Evolutionary conservation across 306 rosid genomes (phyloP).

Genomic region (Echinosophora koreensis): DNA sequence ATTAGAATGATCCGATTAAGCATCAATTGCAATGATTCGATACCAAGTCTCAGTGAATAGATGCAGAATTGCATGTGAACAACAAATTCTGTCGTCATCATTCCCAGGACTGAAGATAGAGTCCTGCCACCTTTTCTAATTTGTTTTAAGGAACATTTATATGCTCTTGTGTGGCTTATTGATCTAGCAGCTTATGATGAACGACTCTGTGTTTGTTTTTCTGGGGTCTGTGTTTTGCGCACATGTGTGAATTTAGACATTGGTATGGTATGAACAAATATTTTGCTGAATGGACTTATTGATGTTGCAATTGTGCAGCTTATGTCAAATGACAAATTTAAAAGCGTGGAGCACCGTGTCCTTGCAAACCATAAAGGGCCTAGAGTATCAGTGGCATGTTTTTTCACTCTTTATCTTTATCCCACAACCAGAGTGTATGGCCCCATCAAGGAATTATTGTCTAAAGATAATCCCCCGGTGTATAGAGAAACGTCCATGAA

Average conservation of each 20-base stretch:
- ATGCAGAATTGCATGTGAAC: not conserved
- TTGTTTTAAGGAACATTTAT: not conserved
- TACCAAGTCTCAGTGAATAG: not conserved
- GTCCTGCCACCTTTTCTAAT: not conserved
- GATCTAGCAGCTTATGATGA: not conserved
- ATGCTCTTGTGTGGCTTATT: not conserved
- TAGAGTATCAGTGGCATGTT: conserved; percentile 52
- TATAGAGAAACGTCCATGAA: conserved; percentile 44
- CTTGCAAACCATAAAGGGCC: conserved; percentile 47
- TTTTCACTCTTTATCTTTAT: conserved; percentile 43
- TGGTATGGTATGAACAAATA: conserved; percentile 5
- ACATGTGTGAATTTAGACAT: not conserved
- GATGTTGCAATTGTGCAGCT: conserved; percentile 37
- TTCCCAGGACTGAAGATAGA: not conserved
- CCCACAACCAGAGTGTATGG: conserved; percentile 42
- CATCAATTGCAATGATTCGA: not conserved
- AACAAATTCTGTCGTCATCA: not conserved
- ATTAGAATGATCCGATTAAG: not conserved
- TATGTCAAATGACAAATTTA: conserved; percentile 54
- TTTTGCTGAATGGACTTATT: not conserved
- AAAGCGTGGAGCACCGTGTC: conserved; percentile 59
- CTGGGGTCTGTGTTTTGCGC: not conserved
- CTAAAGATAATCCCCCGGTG: conserved; percentile 49
- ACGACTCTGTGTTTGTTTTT: not conserved
- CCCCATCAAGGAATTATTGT: conserved; percentile 55